Evolutionary conservation across 306 rosid species (phyloP).

Genomic region (Fagus crenata): DNA sequence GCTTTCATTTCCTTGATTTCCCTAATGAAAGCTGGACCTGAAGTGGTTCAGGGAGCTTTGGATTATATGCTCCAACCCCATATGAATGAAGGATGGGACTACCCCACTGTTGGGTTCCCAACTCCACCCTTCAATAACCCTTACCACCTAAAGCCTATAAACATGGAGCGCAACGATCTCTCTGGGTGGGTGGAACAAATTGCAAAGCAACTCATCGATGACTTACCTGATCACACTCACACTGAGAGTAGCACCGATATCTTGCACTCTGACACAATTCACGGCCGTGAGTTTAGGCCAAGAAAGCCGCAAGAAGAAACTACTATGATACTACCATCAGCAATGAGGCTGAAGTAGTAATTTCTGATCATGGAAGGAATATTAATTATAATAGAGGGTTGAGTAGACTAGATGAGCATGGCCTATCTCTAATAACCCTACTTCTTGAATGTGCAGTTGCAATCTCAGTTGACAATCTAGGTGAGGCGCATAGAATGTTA

Average conservation of each 20-base stretch:
- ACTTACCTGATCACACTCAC: conserved; percentile 46
- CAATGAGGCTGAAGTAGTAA: too few relatives aligned
- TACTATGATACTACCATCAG: conserved; percentile 5
- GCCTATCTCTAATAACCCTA: conserved; percentile 56
- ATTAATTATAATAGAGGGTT: conserved; percentile 6
- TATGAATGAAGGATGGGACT: conserved; percentile 46
- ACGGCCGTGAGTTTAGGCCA: conserved; percentile 28
- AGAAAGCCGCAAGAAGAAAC: conserved; percentile 28
- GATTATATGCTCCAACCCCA: conserved; percentile 48
- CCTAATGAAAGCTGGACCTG: conserved; percentile 57
- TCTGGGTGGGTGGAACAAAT: conserved; percentile 70
- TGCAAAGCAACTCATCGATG: conserved; percentile 64
- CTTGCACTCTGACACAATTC: conserved; percentile 27
- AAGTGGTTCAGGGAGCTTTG: conserved; percentile 49
- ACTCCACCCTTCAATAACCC: conserved; percentile 31
- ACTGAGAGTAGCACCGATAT: not conserved
- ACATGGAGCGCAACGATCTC: conserved; percentile 50
- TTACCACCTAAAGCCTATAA: conserved; percentile 41
- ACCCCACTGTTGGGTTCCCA: conserved; percentile 30
- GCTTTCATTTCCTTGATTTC: not conserved
- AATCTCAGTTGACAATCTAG: conserved; percentile 71
- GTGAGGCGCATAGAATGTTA: conserved; percentile 67
- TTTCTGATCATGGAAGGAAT: conserved; percentile 8
- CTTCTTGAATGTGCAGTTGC: conserved; percentile 82
- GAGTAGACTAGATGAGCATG: conserved; percentile 34